Evolutionary conservation across 352 stramenopile species (phyloP).

Genomic region (Pythium coloratum): DNA sequence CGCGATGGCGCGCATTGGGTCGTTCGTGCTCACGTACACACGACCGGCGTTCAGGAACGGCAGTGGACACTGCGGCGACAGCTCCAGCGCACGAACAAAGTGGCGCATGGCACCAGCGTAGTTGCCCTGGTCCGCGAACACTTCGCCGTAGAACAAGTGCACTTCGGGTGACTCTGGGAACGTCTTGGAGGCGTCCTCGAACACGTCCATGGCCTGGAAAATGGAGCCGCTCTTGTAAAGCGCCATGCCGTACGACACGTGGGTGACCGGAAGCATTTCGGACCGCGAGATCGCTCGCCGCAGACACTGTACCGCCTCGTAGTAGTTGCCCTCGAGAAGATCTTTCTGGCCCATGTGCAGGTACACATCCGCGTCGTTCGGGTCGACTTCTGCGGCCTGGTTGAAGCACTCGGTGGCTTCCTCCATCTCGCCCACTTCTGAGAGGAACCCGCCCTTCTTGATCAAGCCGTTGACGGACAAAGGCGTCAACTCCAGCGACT

Average conservation of each 20-base stretch:
- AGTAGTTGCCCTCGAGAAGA: conserved; percentile 76
- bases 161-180: conserved; percentile 78
- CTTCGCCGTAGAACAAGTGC: conserved; percentile 81
- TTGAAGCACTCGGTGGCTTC: conserved; percentile 63
- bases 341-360: conserved; percentile 83
- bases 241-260: conserved; percentile 85
- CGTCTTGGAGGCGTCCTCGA: conserved; percentile 56
- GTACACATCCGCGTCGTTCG: conserved; percentile 77
- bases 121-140: conserved; percentile 79
- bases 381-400: conserved; percentile 62
- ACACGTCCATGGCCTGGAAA: conserved; percentile 83
- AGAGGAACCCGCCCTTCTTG: conserved; percentile 83
- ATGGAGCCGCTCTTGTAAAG: conserved; percentile 84
- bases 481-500: conserved; percentile 56
- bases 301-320: conserved; percentile 66
- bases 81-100: conserved; percentile 64
- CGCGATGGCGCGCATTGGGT: conserved; percentile 73
- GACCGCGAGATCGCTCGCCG: conserved; percentile 74
- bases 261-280: conserved; percentile 67
- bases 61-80: conserved; percentile 75
- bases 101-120: conserved; percentile 82
- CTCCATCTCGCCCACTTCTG: conserved; percentile 69
- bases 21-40: conserved; percentile 83
- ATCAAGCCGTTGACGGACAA: conserved; percentile 64
- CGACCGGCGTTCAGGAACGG: conserved; percentile 84